Percentiles rank a stretch among this genome's conserved stretches.
phyloP scores from a whole-genome alignment of 805 yeast species.

The Debaryomyces prosopidis region DNA sequence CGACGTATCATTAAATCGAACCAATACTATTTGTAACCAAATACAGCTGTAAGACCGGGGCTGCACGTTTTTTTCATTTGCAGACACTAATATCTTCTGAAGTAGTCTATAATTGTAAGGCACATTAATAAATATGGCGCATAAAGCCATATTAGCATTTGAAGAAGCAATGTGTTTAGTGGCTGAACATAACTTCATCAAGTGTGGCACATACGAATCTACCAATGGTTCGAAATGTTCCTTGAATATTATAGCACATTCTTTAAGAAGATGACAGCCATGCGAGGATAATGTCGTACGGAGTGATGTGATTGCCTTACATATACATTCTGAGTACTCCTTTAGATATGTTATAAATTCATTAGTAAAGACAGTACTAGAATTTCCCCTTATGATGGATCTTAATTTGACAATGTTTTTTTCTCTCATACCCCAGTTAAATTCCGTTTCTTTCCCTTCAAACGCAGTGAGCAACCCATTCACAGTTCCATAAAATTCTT shows the following conservation, averaged over 20 bases:
- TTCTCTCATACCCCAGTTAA: slow-evolving; percentile 81
- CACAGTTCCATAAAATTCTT: slow-evolving; percentile 17
- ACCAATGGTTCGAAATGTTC: slow-evolving; percentile 44
- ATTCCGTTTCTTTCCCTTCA: slow-evolving; percentile 78
- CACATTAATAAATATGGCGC: slow-evolving; percentile 57
- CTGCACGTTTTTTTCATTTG: slow-evolving; percentile 68
- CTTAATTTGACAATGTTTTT: slow-evolving; percentile 57
- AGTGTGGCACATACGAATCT: slow-evolving; percentile 49
- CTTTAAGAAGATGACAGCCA: slow-evolving; percentile 78
- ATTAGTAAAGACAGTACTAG: slow-evolving; percentile 37
- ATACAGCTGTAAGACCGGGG: slow-evolving; percentile 69
- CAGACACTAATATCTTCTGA: slow-evolving; percentile 48
- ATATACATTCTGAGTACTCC: slow-evolving; percentile 51
- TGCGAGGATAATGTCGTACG: slow-evolving; percentile 80
- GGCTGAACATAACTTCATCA: slow-evolving; percentile 56
- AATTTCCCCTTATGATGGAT: slow-evolving; percentile 59
- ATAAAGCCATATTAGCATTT: slow-evolving; percentile 54
- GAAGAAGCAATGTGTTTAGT: slow-evolving; percentile 65
- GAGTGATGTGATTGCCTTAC: slow-evolving; percentile 67
- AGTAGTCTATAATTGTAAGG: slow-evolving; percentile 54
- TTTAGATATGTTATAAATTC: slow-evolving; percentile 32
- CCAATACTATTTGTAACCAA: slow-evolving; percentile 65
- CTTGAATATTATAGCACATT: slow-evolving; percentile 48
- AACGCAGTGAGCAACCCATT: slow-evolving; percentile 39
- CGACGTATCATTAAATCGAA: slow-evolving; percentile 47